Percentiles rank a stretch among this genome's conserved stretches.
Evolutionary conservation across 345 rosid species (phyloP).

Genomic region (Eucalyptus curtisii): DNA sequence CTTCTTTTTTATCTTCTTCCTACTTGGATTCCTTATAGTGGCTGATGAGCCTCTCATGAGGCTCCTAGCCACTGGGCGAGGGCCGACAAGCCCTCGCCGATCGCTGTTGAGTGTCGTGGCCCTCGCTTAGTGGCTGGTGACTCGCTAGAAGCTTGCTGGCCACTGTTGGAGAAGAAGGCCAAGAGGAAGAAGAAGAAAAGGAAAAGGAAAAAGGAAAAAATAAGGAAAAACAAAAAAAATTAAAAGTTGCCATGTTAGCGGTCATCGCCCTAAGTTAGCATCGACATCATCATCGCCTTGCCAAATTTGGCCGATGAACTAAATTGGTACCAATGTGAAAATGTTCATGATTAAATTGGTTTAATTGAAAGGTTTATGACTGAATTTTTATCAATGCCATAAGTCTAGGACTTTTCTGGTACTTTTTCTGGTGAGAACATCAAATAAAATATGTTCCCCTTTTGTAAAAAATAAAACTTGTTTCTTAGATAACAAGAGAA

Average conservation of each 20-base stretch:
- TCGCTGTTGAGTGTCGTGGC: no score
- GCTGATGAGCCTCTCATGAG: no score
- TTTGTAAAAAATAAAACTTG: neutral
- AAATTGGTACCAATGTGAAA: no score
- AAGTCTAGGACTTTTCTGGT: fast-evolving
- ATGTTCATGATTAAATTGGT: no score
- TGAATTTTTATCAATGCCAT: no score
- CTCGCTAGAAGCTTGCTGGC: fast-evolving
- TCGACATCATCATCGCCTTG: fast-evolving
- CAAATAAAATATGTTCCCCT: neutral
- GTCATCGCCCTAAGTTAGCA: fast-evolving
- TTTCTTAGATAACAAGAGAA: neutral
- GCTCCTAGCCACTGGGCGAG: fast-evolving
- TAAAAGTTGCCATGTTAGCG: fast-evolving
- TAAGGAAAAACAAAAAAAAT: fast-evolving
- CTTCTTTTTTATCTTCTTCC: no score
- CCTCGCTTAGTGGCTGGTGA: no score
- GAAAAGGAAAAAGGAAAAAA: fast-evolving
- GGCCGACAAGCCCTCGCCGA: fast-evolving
- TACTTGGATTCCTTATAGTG: no score
- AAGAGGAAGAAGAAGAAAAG: no score
- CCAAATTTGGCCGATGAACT: no score
- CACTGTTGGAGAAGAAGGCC: fast-evolving
- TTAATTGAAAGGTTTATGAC: fast-evolving
- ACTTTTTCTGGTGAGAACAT: neutral